Percentiles rank a stretch among this genome's conserved stretches.
Conservation (phyloP, 2,329 filamentous ascomycete species). For the Triangularia setosa region DNA sequence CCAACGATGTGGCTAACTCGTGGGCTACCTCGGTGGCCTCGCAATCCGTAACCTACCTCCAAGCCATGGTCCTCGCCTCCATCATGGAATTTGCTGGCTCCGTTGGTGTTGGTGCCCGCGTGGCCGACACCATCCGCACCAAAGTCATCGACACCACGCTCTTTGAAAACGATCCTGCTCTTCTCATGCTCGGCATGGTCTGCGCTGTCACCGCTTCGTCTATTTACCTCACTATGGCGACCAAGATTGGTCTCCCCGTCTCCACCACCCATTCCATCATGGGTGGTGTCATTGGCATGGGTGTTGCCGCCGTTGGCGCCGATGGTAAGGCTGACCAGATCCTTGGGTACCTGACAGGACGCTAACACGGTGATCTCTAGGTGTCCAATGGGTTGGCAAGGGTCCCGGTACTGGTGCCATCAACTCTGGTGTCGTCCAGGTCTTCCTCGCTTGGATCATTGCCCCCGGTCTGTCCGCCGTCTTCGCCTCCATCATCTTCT, state of each 20-base stretch:
- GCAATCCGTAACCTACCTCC: slow-evolving; percentile 57
- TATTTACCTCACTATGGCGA: slow-evolving; percentile 54
- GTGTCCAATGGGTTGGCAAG: slow-evolving; percentile 49
- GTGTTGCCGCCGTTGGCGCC: slow-evolving; percentile 51
- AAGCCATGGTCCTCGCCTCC: slow-evolving; percentile 56
- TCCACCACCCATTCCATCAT: slow-evolving; percentile 61
- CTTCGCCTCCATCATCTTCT: slow-evolving; percentile 54
- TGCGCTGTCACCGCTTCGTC: slow-evolving; percentile 53
- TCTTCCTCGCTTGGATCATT: slow-evolving; percentile 59
- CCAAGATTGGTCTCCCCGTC: slow-evolving; percentile 52
- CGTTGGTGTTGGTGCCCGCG: slow-evolving; percentile 56
- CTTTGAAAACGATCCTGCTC: slow-evolving; percentile 45
- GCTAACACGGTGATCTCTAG: slow-evolving; percentile 1
- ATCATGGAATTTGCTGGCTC: slow-evolving; percentile 61
- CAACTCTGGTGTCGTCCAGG: slow-evolving; percentile 51
- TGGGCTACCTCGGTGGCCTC: slow-evolving; percentile 73
- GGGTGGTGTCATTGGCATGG: slow-evolving; percentile 56
- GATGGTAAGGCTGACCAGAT: slow-evolving; percentile 31
- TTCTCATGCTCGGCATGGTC: slow-evolving; percentile 57
- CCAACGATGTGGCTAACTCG: slow-evolving; percentile 70
- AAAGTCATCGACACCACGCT: slow-evolving; percentile 49
- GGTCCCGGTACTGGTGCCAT: slow-evolving; percentile 33
- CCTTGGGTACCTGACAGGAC: neutral
- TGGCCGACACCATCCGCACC: slow-evolving; percentile 59
- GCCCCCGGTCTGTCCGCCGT: slow-evolving; percentile 52